Base-by-base conservation (phyloP, 352 stramenopile genomes). In the Blastocystis sp. region DNA sequence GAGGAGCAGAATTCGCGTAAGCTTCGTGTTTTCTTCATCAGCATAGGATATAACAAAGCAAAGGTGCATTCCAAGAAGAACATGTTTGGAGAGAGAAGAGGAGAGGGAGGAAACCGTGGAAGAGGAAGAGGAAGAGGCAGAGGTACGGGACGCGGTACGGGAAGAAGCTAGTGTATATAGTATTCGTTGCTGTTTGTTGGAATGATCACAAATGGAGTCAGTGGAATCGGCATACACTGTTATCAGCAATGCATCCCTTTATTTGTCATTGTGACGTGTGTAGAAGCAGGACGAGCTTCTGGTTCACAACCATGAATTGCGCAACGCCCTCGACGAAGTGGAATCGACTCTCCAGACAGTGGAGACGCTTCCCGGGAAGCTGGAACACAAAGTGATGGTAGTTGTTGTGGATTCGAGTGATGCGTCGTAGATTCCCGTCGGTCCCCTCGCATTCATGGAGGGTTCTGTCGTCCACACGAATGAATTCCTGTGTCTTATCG, bases 1-100 rank as follows among this genome's bases (percentile, higher is more conserved):
- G 91, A 97, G 78, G 93, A 97, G 40, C 84, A 87, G 38, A 87
- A 91, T 61, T 81, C 79, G 7, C 29, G 61, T 87, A 89, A 86
- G 67, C 91, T 84, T 73, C 54, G 85, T 87, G 63, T 48, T 67
- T 32, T 16, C 54, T 49, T 49, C 61, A 48, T 57, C 24, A 32
- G 18, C 29, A 18, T 87, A 59, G 40, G 34, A 59, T 54, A 48
- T 48, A 71, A 78, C 75, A 40, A 57, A 64, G 42, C 53, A 44
- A 36, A 16, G 27, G 56, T 49, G 21, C 14, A 16, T 38, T 61
- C 84, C 24, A 67, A 84, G 69, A 69, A 87, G 61, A 59, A 77
- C 48, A 75, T 84, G 38, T 48, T 78, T 21, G 84, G 86, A 48
- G 40, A 87, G 77, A 81, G 79, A 42, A 69, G 88, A 71, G 67